Base-by-base conservation (phyloP, 805 yeast genomes). In the Wickerhamiella spandovensis region DNA sequence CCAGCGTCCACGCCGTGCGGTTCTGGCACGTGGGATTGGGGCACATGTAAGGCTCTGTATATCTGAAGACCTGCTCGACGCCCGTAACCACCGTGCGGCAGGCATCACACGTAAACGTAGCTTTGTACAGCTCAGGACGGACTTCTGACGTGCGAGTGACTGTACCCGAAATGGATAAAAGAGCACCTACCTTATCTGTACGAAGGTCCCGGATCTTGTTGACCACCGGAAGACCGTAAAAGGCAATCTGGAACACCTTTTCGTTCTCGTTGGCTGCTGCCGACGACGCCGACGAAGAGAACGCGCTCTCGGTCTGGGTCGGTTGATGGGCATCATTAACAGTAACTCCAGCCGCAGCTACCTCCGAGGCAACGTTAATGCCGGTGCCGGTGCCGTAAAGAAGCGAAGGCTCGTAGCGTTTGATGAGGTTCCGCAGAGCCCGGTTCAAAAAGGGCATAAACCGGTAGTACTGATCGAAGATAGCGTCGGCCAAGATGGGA, bases 61-160 rank as follows among this genome's bases (percentile, higher is more conserved):
- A 92, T 62, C 80, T 84, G 74, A 90, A 92, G 43, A 81, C 77
- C 68, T 92, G 98, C 62, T 92, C 97, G 20, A 92, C 84, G 54
- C 87, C 89, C 58, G 84, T 90, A 17, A 89, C 82, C 1, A 82
- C 70, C 0, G 96, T 84, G 47, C 84, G 76, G 66, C 98, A 92
- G 63, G 78, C 70, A 59, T 86, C 95, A 71, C 98, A 92, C 1
- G 85, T 78, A 66, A 92, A 92, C 24, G 89, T 76, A 13, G 87
- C 98, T 53, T 75, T 78, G 70, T 74, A 86, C 54, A 92, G 73
- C 66, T 92, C 98, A 0, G 98, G 98, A 51, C 97, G 78, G 12
- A 92, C 97, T 68, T 92, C 97, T 21, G 94, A 82, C 0, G 97
- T 87, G 64, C 97, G 78, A 0, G 97, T 90, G 4, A 92, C 95